These are phyloP conservation scores for Paraglomus brasilianum DNA, from an alignment of 192 early-diverging fungal species.

Conservation along the genomic window DNA sequence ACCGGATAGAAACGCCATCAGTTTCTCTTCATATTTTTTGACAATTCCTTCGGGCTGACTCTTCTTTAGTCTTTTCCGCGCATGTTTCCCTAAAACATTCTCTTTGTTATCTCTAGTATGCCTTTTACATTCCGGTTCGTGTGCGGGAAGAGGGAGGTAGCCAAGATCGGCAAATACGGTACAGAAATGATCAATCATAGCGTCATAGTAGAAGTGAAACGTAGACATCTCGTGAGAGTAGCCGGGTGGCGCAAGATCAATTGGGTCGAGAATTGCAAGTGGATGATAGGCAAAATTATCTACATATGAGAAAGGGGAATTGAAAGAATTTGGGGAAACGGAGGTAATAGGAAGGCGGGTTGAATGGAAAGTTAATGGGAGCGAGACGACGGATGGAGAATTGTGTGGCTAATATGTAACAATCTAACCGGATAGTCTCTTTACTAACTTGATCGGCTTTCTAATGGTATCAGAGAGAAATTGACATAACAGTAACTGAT, in stretches of 20 bases:
- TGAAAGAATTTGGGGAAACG: not conserved
- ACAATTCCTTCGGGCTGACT: conserved; percentile 51
- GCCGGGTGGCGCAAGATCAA: conserved; percentile 50
- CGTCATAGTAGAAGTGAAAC: conserved; percentile 48
- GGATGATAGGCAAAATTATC: conserved; percentile 58
- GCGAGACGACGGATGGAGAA: not conserved
- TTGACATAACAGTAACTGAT: too few relatives aligned
- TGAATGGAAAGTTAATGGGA: not conserved
- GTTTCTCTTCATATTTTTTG: conserved; percentile 45
- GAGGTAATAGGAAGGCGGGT: not conserved
- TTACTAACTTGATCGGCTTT: too few relatives aligned
- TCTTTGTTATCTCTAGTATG: not conserved
- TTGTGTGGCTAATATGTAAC: too few relatives aligned
- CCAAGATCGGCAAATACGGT: conserved; percentile 32
- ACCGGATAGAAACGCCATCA: conserved; percentile 44
- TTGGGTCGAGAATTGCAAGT: conserved; percentile 47
- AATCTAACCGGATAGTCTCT: too few relatives aligned
- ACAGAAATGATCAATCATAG: conserved; percentile 39
- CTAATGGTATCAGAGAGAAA: too few relatives aligned
- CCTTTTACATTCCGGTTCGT: not conserved
- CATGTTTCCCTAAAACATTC: conserved; percentile 20
- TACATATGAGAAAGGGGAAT: conserved; percentile 21
- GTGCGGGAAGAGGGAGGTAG: conserved; percentile 30
- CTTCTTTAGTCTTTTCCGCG: conserved; percentile 48
- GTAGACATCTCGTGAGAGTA: conserved; percentile 40